Percentiles rank a stretch among this genome's conserved stretches.
phyloP scores from a whole-genome alignment of 2,329 filamentous ascomycete genomes.

The Hymenoscyphus occultus region DNA sequence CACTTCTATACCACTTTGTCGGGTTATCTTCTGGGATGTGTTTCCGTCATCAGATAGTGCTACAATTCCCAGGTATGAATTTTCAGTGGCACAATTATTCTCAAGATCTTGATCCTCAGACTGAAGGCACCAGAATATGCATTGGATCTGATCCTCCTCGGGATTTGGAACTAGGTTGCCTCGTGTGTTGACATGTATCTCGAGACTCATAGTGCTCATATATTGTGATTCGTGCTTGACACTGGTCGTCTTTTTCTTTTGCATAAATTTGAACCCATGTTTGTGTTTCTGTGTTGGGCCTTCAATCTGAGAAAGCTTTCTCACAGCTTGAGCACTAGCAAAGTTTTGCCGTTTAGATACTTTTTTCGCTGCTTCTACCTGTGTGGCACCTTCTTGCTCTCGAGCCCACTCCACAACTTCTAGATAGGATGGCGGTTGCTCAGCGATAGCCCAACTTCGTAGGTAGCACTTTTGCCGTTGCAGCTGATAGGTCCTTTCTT shows the following conservation, averaged over 20 bases:
- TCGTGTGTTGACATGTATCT: conserved; percentile 86
- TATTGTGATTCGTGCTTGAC: conserved; percentile 84
- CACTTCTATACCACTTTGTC: conserved; percentile 61
- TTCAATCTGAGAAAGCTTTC: conserved; percentile 76
- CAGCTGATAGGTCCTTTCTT: conserved; percentile 49
- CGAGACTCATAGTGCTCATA: conserved; percentile 95
- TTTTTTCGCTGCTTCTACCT: conserved; percentile 19
- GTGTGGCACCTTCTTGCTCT: conserved; percentile 29
- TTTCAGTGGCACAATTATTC: conserved; percentile 46
- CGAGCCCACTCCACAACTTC: conserved; percentile 71
- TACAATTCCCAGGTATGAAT: conserved; percentile 66
- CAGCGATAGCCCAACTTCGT: conserved; percentile 73
- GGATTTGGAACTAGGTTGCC: conserved; percentile 82
- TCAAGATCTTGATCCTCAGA: conserved; percentile 63
- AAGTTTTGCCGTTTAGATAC: conserved; percentile 16
- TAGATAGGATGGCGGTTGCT: conserved; percentile 63
- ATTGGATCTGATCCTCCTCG: conserved; percentile 82
- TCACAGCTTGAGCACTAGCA: conserved; percentile 22
- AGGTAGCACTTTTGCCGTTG: conserved; percentile 59
- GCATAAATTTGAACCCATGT: conserved; percentile 82
- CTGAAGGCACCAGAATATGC: conserved; percentile 87
- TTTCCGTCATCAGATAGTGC: conserved; percentile 63
- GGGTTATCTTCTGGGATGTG: conserved; percentile 59
- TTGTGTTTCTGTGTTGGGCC: conserved; percentile 80
- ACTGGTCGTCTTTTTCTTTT: conserved; percentile 69